Percentiles rank a stretch among this genome's conserved stretches.
These are phyloP conservation scores for Plasmodium relictum DNA, from an alignment of 169 alveolate genomes.

Conservation along the genomic window DNA sequence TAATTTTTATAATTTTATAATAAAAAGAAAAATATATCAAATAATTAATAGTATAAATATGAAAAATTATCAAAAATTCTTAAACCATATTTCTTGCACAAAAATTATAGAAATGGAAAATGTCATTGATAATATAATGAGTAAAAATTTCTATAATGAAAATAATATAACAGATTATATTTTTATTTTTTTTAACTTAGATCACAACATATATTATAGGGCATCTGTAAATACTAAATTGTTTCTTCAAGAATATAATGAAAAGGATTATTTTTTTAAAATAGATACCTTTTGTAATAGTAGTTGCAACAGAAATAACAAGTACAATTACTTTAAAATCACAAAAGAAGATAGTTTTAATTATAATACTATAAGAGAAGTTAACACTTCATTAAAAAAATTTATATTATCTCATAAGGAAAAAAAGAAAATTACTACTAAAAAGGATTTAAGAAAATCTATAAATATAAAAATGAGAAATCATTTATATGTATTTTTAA, in stretches of 20 bases:
- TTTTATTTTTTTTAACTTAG: slow-evolving; percentile 38
- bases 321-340: neutral
- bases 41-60: slow-evolving; percentile 51
- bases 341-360: neutral
- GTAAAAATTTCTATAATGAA: slow-evolving; percentile 18
- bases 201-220: neutral
- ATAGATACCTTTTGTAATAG: neutral
- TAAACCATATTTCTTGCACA: slow-evolving; percentile 40
- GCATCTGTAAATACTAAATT: neutral
- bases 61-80: slow-evolving; percentile 34
- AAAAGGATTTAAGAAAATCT: neutral
- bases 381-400: neutral
- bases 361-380: neutral
- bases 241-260: neutral
- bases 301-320: neutral
- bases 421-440: slow-evolving; percentile 6
- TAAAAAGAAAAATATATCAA: slow-evolving; percentile 15
- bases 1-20: neutral
- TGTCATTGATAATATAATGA: slow-evolving; percentile 10
- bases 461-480: neutral
- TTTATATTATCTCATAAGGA: neutral
- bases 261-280: neutral
- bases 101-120: slow-evolving; percentile 56
- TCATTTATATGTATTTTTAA: slow-evolving; percentile 32
- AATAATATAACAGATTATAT: slow-evolving; percentile 17